Base-by-base conservation (phyloP, 2,329 filamentous ascomycete species). In the Pyrenophora seminiperda region DNA sequence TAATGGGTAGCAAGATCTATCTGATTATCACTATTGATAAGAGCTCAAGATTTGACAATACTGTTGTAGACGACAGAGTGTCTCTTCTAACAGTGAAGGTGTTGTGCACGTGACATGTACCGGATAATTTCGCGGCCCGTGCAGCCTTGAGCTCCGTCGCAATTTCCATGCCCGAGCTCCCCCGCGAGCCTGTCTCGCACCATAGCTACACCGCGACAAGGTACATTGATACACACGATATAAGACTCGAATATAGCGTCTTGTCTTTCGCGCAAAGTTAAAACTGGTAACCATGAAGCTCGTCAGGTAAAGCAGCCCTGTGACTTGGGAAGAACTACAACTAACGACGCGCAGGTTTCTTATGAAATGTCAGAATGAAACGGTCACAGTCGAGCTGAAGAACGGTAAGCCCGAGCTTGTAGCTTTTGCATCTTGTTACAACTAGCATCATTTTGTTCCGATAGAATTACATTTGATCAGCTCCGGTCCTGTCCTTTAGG, bases 301-400 rank as follows among this genome's bases (percentile, higher is more conserved):
- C 48, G 69, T 72, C 53, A 66, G 69, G 69, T 72, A 41, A 37
- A 58, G 42, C 40, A 27, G 33, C 20, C 37, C 19, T 27, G 18
- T 9, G 36, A 13, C 10, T 19, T 27, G 33, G 11, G 3, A 29
- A 39, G 15, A 40, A 33, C 29, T 24, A 27, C 41, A 56, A 53
- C 64, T 71, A 62, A 69, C 49, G 39, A 39, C 33, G 40, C 38
- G 43, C 55, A 97, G 94, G 75, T 99, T 99, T 76, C 82, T 99
- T 66, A 97, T 97, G 93, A 99, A 99, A 82, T 97, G 93, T 77
- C 87, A 90, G 76, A 97, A 97, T 77, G 94, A 99, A 81, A 96
- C 94, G 68, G 94, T 97, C 68, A 97, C 93, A 36, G 90, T 99
- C 75, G 94, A 99, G 77, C 82, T 99, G 64, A 99, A 99, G 77